These are phyloP conservation scores for Cunninghamia lanceolata DNA, from an alignment of 75 land plant species.

Conservation along the genomic window DNA sequence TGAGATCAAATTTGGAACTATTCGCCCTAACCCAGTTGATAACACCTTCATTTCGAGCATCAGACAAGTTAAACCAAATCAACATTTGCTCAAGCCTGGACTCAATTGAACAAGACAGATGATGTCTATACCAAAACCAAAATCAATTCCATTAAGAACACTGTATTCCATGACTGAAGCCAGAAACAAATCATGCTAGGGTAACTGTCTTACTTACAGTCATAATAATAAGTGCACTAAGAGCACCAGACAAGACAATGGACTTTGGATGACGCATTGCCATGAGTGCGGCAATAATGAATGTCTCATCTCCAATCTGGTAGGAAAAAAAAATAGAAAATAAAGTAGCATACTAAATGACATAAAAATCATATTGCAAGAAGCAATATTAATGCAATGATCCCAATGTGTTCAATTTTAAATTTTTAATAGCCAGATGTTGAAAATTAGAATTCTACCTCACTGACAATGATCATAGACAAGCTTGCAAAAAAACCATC, in stretches of 20 bases:
- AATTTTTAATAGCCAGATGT: not conserved
- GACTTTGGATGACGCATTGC: constrained; percentile 99
- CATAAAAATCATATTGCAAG: constrained; percentile 6
- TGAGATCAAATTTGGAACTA: constrained; percentile 97
- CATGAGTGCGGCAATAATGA: constrained; percentile 96
- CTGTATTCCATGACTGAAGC: not conserved
- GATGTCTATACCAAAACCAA: not conserved
- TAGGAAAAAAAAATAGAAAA: not conserved
- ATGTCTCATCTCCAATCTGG: constrained; percentile 99
- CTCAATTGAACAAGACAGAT: not conserved
- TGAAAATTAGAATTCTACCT: constrained; percentile 39
- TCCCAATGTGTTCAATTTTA: not conserved
- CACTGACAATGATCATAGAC: constrained; percentile 95
- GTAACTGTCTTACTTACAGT: constrained; percentile 66
- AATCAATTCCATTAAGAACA: not conserved
- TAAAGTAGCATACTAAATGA: not conserved
- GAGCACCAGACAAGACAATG: constrained; percentile 96
- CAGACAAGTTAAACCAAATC: constrained; percentile 11
- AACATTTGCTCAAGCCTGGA: not conserved
- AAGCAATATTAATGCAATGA: not conserved
- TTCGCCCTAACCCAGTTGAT: constrained; percentile 95
- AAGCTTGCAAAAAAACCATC: constrained; percentile 93
- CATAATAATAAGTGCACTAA: constrained; percentile 89
- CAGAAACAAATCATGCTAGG: not conserved
- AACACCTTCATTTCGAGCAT: constrained; percentile 55